Percentiles rank a stretch among this genome's conserved stretches.
phyloP scores from a whole-genome alignment of 768 basidiomycete genomes.

The Boletus bicolor region DNA sequence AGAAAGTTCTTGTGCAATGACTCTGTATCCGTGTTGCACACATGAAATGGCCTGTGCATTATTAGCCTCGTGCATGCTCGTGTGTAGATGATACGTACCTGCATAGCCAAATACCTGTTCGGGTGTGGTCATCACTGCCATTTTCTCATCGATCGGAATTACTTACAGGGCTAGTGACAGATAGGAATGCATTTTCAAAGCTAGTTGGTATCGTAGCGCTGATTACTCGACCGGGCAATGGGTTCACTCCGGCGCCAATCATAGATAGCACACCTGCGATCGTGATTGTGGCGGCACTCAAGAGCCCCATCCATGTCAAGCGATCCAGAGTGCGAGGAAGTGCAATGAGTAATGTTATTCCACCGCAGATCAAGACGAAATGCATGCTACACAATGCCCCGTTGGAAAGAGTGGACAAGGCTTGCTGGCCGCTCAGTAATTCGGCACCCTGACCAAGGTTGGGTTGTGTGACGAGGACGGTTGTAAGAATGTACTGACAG shows the following conservation, averaged over 20 bases:
- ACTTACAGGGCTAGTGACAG: conserved; percentile 5
- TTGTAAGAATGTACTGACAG: neutral
- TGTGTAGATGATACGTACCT: conserved; percentile 2
- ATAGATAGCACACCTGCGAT: conserved; percentile 48
- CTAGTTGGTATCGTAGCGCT: conserved; percentile 36
- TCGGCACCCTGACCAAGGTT: neutral
- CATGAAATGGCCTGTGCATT: conserved; percentile 48
- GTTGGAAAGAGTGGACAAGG: conserved; percentile 46
- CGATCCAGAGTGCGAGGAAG: conserved; percentile 25
- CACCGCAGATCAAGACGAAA: conserved; percentile 45
- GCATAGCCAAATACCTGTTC: conserved; percentile 4
- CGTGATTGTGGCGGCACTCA: conserved; percentile 41
- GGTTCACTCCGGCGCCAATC: conserved; percentile 48
- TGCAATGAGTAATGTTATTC: conserved; percentile 6
- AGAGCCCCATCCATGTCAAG: conserved; percentile 41
- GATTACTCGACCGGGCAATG: conserved; percentile 32
- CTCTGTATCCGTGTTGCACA: conserved; percentile 17
- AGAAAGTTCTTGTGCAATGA: neutral
- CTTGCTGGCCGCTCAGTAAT: conserved; percentile 50
- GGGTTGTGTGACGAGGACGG: neutral
- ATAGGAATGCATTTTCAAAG: conserved; percentile 36
- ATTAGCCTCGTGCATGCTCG: neutral
- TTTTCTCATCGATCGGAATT: neutral
- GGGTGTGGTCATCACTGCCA: neutral
- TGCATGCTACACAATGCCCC: conserved; percentile 46